Conservation (phyloP, 495 filamentous ascomycete species). For the Lepidopterella palustris region DNA sequence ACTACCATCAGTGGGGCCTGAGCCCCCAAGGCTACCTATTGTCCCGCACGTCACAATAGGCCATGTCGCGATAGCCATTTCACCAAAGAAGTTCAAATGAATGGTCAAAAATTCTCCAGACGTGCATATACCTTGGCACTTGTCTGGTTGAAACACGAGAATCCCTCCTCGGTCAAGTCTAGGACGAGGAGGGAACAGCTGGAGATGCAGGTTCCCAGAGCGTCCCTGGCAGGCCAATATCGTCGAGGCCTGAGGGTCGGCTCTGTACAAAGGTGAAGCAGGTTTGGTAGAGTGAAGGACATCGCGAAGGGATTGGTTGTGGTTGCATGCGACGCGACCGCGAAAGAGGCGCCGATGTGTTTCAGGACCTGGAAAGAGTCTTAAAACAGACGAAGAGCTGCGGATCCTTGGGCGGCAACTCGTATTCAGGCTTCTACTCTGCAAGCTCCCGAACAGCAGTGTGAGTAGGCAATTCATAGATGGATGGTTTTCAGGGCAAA, state of each 20-base stretch:
- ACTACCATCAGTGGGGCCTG: background rate
- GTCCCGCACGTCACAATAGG: constrained; percentile 18
- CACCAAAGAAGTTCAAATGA: constrained; percentile 13
- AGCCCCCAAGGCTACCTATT: constrained; percentile 11
- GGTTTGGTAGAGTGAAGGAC: constrained; percentile 13
- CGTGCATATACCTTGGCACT: constrained; percentile 6
- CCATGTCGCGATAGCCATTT: constrained; percentile 14
- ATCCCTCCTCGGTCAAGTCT: constrained; percentile 9
- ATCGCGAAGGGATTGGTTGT: constrained; percentile 27
- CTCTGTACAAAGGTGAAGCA: constrained; percentile 15
- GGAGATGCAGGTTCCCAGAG: constrained; percentile 8
- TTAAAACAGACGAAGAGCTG: constrained; percentile 18
- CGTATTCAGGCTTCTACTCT: background rate
- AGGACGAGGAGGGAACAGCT: constrained; percentile 11
- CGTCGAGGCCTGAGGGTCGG: constrained; percentile 7
- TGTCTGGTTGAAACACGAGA: constrained; percentile 16
- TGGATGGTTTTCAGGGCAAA: background rate
- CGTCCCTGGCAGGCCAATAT: constrained; percentile 15
- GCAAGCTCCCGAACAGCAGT: background rate
- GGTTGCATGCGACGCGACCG: constrained; percentile 16
- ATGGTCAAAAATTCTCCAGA: constrained; percentile 23
- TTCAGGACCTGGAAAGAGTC: constrained; percentile 17
- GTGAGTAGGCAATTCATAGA: background rate
- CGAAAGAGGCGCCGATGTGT: constrained; percentile 16
- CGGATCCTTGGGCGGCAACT: constrained; percentile 24